A percentile compares a stretch with the other conserved stretches of the same genome.
phyloP scores from a whole-genome alignment of 768 basidiomycete species.

The Mycena latifolia region DNA sequence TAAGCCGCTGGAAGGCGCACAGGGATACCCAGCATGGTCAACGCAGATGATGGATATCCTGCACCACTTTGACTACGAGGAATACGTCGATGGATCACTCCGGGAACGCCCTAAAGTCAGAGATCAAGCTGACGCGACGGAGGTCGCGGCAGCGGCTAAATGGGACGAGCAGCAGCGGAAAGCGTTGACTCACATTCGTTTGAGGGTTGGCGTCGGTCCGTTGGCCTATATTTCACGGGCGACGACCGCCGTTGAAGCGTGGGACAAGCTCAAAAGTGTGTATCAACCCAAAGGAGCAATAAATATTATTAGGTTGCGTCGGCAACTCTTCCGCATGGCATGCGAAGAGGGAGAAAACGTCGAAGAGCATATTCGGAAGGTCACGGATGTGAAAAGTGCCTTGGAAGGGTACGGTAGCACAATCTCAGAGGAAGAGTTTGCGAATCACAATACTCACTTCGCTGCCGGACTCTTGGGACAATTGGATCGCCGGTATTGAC shows the following conservation, averaged over 20 bases:
- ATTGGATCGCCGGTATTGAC: slow-evolving; percentile 41
- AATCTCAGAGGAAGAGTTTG: slow-evolving; percentile 48
- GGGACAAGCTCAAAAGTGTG: slow-evolving; percentile 41
- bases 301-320: slow-evolving; percentile 39
- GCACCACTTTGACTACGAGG: slow-evolving; percentile 31
- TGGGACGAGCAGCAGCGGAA: slow-evolving; percentile 40
- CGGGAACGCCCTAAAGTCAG: neutral
- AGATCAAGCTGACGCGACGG: neutral
- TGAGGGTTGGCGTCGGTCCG: slow-evolving; percentile 26
- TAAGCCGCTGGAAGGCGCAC: slow-evolving; percentile 29
- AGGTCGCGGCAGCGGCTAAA: neutral
- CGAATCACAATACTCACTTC: slow-evolving; percentile 45
- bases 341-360: slow-evolving; percentile 48
- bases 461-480: slow-evolving; percentile 48
- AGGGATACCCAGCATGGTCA: slow-evolving; percentile 34
- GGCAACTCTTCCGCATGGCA: slow-evolving; percentile 41
- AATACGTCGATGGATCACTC: slow-evolving; percentile 14
- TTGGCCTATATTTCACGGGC: slow-evolving; percentile 43
- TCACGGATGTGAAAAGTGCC: slow-evolving; percentile 41
- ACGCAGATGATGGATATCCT: slow-evolving; percentile 35
- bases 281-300: slow-evolving; percentile 44
- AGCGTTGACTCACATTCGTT: slow-evolving; percentile 44
- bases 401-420: slow-evolving; percentile 36
- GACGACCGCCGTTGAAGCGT: slow-evolving; percentile 41
- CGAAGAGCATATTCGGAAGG: slow-evolving; percentile 45